Percentiles rank a stretch among this genome's conserved stretches.
Evolutionary conservation across 2,329 filamentous ascomycete species (phyloP).

Genomic region (Lachnellula suecica): DNA sequence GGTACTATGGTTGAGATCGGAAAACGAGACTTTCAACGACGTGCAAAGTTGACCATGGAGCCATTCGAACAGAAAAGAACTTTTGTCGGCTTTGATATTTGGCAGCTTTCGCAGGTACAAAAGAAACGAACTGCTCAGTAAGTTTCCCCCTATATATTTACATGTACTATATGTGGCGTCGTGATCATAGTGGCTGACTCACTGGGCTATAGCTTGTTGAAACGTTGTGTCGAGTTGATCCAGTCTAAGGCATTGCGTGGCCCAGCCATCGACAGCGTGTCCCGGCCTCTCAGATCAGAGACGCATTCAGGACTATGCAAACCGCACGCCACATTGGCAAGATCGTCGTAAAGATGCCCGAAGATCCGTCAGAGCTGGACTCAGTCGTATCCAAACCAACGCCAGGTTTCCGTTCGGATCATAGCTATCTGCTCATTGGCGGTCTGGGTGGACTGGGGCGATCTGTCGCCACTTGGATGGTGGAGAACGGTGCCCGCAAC

Average conservation of each 20-base stretch:
- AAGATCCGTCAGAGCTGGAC: background rate
- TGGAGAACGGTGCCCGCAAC: slow-evolving; percentile 34
- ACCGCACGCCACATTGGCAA: slow-evolving; percentile 15
- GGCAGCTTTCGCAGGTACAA: too few relatives aligned
- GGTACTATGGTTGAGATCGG: slow-evolving; percentile 41
- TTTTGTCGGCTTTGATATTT: slow-evolving; percentile 41
- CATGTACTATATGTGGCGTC: too few relatives aligned
- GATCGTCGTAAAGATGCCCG: slow-evolving; percentile 6
- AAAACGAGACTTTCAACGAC: slow-evolving; percentile 32
- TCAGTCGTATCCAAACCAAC: background rate
- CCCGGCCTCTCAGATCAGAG: background rate
- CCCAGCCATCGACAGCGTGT: too few relatives aligned
- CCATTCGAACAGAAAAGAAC: slow-evolving; percentile 37
- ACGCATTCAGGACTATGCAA: slow-evolving; percentile 16
- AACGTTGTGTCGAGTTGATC: too few relatives aligned
- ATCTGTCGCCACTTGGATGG: slow-evolving; percentile 35
- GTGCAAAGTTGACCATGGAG: slow-evolving; percentile 13
- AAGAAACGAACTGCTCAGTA: too few relatives aligned
- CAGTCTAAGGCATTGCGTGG: too few relatives aligned
- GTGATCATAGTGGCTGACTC: too few relatives aligned
- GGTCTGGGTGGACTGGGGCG: slow-evolving; percentile 41
- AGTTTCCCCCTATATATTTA: too few relatives aligned
- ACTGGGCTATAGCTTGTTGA: too few relatives aligned
- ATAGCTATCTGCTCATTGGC: slow-evolving; percentile 36
- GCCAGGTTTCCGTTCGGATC: background rate